Conservation (phyloP, 495 filamentous ascomycete species). For the Neurospora terricola region DNA sequence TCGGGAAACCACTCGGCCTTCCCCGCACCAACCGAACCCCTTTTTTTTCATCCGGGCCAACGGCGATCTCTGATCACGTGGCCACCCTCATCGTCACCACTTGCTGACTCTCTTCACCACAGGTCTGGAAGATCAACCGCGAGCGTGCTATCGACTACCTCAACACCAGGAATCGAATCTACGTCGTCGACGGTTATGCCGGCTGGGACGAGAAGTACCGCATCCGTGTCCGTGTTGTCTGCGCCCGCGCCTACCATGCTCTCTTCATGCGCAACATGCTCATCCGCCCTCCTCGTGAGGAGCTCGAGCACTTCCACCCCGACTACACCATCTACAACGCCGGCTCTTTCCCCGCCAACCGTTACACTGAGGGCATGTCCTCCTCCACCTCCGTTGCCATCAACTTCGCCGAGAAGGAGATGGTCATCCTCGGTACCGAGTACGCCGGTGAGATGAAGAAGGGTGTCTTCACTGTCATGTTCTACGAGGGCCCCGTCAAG, state of each 20-base stretch:
- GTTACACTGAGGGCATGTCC: constrained; percentile 97
- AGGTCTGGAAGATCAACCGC: constrained; percentile 99
- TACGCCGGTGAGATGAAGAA: constrained; percentile 99
- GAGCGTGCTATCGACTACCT: constrained; percentile 98
- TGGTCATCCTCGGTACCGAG: constrained; percentile 98
- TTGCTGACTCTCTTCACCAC: not conserved
- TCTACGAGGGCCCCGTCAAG: constrained; percentile 99
- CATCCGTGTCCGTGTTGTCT: constrained; percentile 95
- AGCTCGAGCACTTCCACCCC: constrained; percentile 93
- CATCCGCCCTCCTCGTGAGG: constrained; percentile 80
- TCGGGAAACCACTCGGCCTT: constrained; percentile 2
- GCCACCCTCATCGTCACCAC: constrained; percentile 7
- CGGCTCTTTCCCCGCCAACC: constrained; percentile 95
- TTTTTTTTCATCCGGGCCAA: not conserved
- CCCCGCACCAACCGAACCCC: not conserved
- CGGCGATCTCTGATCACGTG: constrained; percentile 14
- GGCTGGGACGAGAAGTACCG: constrained; percentile 98
- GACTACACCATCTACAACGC: constrained; percentile 99
- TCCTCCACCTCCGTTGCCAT: constrained; percentile 67
- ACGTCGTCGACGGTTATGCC: constrained; percentile 93
- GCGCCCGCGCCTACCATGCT: constrained; percentile 97
- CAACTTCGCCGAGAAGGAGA: constrained; percentile 71
- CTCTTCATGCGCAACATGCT: constrained; percentile 99
- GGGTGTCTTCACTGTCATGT: constrained; percentile 97
- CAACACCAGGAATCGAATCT: constrained; percentile 97